Base-by-base conservation (phyloP, 2,329 filamentous ascomycete genomes). In the Phaeosphaeriaceae sp. region DNA sequence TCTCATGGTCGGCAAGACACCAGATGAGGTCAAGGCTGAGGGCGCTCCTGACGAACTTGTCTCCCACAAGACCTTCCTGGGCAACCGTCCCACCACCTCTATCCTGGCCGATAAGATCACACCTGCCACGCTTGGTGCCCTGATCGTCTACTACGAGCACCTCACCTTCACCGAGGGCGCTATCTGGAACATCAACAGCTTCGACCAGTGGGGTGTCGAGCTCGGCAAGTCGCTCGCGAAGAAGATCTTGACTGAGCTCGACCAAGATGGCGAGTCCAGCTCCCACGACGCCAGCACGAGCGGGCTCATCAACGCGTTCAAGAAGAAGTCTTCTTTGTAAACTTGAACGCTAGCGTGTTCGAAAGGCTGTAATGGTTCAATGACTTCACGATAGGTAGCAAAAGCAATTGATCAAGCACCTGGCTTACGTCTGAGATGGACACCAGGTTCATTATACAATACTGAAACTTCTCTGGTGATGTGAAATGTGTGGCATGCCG, bases 131-230 rank as follows among this genome's bases (percentile, higher is more conserved):
- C 87, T 99, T 48, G 95, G 95, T 75, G 94, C 95, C 3, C 82
- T 99, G 71, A 99, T 99, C 71, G 94, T 93, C 66, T 99, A 98
- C 86, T 99, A 99, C 81, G 95, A 99, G 86, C 95, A 99, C 82
- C 83, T 98, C 61, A 98, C 95, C 56, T 99, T 99, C 80, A 96
- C 92, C 40, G 95, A 99, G 83, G 95, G 95, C 72, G 94, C 93
- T 52, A 85, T 99, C 77, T 99, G 95, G 95, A 96, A 98, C 83
- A 97, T 99, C 85, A 99, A 99, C 88, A 93, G 90, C 75, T 99
- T 98, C 77, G 95, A 99, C 83, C 95, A 99, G 85, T 99, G 95
- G 95, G 95, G 95, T 82, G 95, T 99, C 46, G 95, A 99, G 85
- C 84, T 99, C 62, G 95, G 95, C 79, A 99, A 99, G 89, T 89